Conservation (phyloP, 2,329 filamentous ascomycete genomes). For the Triangularia setosa region DNA sequence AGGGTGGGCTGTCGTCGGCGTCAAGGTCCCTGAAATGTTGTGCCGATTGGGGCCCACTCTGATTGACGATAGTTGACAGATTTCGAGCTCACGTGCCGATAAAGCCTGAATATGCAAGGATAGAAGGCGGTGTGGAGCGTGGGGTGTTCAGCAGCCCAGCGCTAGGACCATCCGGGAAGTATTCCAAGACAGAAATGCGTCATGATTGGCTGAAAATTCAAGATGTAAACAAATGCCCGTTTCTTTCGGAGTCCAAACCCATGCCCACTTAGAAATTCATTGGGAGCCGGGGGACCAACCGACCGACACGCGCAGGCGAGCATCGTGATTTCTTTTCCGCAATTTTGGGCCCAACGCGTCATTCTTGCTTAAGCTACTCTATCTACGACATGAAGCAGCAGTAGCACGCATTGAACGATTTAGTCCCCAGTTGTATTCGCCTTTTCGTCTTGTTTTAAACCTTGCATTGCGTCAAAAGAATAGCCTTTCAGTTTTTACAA, state of each 20-base stretch:
- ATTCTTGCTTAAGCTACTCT: not conserved
- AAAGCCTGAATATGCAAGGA: not conserved
- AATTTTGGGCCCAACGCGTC: conserved; percentile 7
- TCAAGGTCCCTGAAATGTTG: not conserved
- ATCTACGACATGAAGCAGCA: not conserved
- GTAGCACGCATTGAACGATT: not conserved
- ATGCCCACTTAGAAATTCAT: not conserved
- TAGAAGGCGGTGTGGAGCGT: not conserved
- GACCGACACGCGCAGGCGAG: conserved; percentile 1
- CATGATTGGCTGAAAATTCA: conserved; percentile 20
- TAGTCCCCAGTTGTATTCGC: too few relatives aligned
- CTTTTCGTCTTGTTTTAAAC: not conserved
- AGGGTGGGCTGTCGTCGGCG: conserved; percentile 10
- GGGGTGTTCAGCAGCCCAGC: not conserved
- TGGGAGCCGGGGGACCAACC: not conserved
- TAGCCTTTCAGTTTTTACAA: conserved; percentile 6
- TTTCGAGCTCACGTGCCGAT: conserved; percentile 25
- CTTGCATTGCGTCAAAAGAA: conserved; percentile 8
- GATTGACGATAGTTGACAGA: not conserved
- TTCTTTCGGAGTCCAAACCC: conserved; percentile 5
- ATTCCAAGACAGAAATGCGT: not conserved
- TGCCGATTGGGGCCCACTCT: not conserved
- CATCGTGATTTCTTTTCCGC: conserved; percentile 15
- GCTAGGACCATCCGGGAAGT: not conserved
- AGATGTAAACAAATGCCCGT: conserved; percentile 25